phyloP scores from a whole-genome alignment of 306 rosid genomes.

The Heteromeles arbutifolia region DNA sequence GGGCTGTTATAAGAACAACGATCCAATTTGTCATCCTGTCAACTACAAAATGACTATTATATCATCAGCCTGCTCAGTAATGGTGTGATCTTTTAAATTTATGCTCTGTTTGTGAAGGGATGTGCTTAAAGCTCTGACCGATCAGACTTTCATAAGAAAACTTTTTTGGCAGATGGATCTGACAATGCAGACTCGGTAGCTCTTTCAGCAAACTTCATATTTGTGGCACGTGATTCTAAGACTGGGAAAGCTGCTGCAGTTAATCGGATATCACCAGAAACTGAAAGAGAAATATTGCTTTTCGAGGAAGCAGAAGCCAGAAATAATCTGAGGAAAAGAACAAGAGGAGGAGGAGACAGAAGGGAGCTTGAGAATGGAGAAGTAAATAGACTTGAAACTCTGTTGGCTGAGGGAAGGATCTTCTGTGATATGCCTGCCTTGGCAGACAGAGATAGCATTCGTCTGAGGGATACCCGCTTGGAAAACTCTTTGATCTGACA shows the following conservation, averaged over 20 bases:
- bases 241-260: conserved; percentile 90
- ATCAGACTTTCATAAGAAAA: not conserved
- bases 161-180: conserved; percentile 31
- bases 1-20: not conserved
- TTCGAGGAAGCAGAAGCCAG: conserved; percentile 76
- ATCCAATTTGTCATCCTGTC: not conserved
- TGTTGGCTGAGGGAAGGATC: conserved; percentile 72
- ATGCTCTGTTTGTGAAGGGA: not conserved
- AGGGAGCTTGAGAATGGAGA: conserved; percentile 43
- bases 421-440: conserved; percentile 91
- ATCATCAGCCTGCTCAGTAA: not conserved
- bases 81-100: not conserved
- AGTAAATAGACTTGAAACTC: conserved; percentile 32
- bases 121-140: not conserved
- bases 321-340: conserved; percentile 56
- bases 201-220: conserved; percentile 88
- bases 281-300: conserved; percentile 56
- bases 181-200: conserved; percentile 44
- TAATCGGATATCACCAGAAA: conserved; percentile 70
- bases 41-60: not conserved
- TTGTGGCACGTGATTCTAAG: conserved; percentile 89
- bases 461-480: conserved; percentile 66
- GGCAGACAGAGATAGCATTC: conserved; percentile 91
- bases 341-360: conserved; percentile 48
- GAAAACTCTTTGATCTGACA: conserved; percentile 87